Evolutionary conservation across 2,329 filamentous ascomycete species (phyloP).

Genomic region (Plectosphaerella cucumerina): DNA sequence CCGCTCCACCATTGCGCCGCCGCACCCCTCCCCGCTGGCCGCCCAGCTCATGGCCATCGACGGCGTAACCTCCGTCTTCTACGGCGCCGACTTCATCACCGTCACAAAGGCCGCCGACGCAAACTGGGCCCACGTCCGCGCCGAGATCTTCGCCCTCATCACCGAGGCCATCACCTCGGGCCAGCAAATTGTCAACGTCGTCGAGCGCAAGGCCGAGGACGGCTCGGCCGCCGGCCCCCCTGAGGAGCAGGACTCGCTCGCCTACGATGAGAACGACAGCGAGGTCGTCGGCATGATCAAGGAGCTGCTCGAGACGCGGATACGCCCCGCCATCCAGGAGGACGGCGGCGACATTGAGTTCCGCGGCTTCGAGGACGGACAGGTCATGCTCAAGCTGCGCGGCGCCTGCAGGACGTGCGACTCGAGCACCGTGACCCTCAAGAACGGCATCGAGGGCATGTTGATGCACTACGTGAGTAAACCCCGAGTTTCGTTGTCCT

Average conservation of each 20-base stretch:
- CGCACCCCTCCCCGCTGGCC: constrained; percentile 86
- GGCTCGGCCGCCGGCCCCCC: constrained; percentile 36
- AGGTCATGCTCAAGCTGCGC: constrained; percentile 80
- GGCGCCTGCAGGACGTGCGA: constrained; percentile 96
- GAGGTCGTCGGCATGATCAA: constrained; percentile 99
- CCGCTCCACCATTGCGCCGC: constrained; percentile 80
- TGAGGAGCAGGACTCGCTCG: constrained; percentile 65
- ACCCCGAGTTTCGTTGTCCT: neutral
- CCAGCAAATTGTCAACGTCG: constrained; percentile 71
- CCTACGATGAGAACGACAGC: constrained; percentile 84
- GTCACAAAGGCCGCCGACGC: constrained; percentile 85
- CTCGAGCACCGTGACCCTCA: constrained; percentile 91
- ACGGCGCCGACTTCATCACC: constrained; percentile 93
- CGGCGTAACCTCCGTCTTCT: constrained; percentile 92
- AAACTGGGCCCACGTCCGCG: constrained; percentile 92
- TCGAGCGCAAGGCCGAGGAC: constrained; percentile 53
- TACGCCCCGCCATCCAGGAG: constrained; percentile 93
- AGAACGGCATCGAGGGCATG: constrained; percentile 98
- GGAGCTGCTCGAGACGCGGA: constrained; percentile 90
- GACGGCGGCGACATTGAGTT: constrained; percentile 98
- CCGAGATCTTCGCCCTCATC: constrained; percentile 92
- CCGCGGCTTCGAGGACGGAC: constrained; percentile 79
- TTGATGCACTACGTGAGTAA: constrained; percentile 85
- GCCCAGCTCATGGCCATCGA: constrained; percentile 89
- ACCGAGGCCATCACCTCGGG: constrained; percentile 87